phyloP scores from a whole-genome alignment of 805 yeast species.

The Candida sithepensis region DNA sequence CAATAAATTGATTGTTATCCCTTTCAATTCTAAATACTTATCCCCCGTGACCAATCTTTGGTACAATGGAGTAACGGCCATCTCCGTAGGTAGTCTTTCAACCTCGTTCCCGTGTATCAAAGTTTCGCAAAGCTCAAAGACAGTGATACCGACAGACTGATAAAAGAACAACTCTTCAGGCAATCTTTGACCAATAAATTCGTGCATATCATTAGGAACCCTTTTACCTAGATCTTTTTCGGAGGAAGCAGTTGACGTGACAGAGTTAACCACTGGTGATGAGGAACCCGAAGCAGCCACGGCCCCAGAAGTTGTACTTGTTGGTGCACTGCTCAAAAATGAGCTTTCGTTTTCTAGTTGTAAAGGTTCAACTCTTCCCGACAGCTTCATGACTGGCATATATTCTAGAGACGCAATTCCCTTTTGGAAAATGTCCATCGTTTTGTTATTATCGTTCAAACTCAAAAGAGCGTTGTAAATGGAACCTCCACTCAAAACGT shows the following conservation, averaged over 20 bases:
- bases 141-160: conserved; percentile 70
- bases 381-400: conserved; percentile 67
- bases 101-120: conserved; percentile 59
- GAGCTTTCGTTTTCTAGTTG: conserved; percentile 20
- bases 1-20: conserved; percentile 61
- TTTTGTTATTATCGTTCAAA: conserved; percentile 38
- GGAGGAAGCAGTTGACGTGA: conserved; percentile 4
- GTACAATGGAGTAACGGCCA: conserved; percentile 54
- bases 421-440: conserved; percentile 53
- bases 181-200: conserved; percentile 74
- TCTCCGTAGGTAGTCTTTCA: conserved; percentile 66
- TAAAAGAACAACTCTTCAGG: conserved; percentile 86
- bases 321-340: conserved; percentile 9
- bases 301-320: conserved; percentile 5
- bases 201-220: conserved; percentile 78
- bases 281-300: conserved; percentile 10
- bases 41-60: conserved; percentile 46
- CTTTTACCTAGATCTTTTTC: conserved; percentile 22
- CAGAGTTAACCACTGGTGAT: conserved; percentile 8
- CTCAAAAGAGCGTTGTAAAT: conserved; percentile 46
- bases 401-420: conserved; percentile 67
- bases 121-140: conserved; percentile 61
- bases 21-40: conserved; percentile 47
- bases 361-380: conserved; percentile 66
- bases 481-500: conserved; percentile 38